Evolutionary conservation across 139 green algal species (phyloP), one percentile per base, ranked within the genome.

Genomic region (Zygnema circumcarinatum): DNA sequence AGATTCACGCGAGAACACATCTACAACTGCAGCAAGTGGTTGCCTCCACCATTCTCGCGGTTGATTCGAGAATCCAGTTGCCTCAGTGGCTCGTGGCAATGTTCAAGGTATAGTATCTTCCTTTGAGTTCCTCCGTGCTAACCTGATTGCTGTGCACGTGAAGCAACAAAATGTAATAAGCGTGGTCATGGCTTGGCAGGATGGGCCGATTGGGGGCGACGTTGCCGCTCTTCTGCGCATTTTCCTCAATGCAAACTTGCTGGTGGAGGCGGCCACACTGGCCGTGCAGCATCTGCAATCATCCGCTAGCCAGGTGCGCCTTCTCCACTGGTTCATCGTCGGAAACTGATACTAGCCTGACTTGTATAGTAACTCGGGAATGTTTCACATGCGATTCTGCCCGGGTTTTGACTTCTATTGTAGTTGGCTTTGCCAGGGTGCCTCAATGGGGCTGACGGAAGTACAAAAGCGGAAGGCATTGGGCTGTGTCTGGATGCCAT

Each of bases 31-130:
- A 41, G 35, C 7, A 78, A 3, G 16, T 78, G 3, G 69, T 78
- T 3, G 36, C 69, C 35, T 41, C 35, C 11, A 78, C 69, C 16
- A 20, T 78, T 41, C 69, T 78, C 35, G 11, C 16, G 3, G 69
- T 78, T 41, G 69, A 78, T 20, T 25, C 7, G 35, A 41, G 69
- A 52, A 39, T 78, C 35, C 69, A 78, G 69, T 41, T 78, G 35
- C 69, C 69, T 16, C 69, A 78, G 11, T 78, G 69, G 69, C 69
- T 78, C 35, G 35, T 78, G 7, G 69, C 11, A 11, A 39, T 78
- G 35, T 78, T 78, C 69, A 78, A 78, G 69, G 69, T 78, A 38
- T 39, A 25, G 35, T 52, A 33, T 25, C 54, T 72, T 25, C 54
- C 25, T 29, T 25, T 33, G 54, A 29, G 54, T 29, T 33, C 54